Evolutionary conservation across 2,329 filamentous ascomycete species (phyloP).

Genomic region (Ciborinia camelliae): DNA sequence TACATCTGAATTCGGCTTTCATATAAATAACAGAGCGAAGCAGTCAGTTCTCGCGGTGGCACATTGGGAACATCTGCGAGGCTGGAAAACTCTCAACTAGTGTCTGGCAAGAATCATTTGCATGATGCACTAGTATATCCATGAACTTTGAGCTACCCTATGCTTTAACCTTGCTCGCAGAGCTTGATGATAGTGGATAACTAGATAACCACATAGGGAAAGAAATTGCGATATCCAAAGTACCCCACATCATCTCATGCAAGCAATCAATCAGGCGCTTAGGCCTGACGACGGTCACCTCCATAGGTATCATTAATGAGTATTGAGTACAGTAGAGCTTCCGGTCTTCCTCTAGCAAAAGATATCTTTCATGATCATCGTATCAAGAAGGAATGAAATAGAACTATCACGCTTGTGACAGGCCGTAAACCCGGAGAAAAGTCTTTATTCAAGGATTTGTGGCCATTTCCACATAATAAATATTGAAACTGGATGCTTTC

Average conservation of each 20-base stretch:
- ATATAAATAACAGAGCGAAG: background rate
- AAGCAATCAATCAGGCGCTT: background rate
- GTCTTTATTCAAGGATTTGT: background rate
- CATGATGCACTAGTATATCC: background rate
- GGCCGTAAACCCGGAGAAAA: background rate
- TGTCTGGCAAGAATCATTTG: background rate
- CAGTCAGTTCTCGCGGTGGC: background rate
- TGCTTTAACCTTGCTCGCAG: background rate
- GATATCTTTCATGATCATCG: background rate
- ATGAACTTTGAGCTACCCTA: background rate
- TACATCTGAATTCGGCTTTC: background rate
- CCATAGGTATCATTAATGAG: too few species aligned
- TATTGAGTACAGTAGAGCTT: background rate
- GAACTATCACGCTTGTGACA: background rate
- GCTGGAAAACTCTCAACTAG: background rate
- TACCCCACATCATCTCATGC: conserved; percentile 11
- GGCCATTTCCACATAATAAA: too few species aligned
- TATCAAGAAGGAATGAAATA: background rate
- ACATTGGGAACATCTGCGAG: background rate
- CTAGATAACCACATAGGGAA: background rate
- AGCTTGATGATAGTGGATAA: conserved; percentile 4
- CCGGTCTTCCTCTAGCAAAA: background rate
- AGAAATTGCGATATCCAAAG: background rate
- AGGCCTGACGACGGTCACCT: background rate
- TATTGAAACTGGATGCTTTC: background rate